phyloP scores from a whole-genome alignment of 1,139 yeast genomes.

The Lodderomyces orthopsilosis region DNA sequence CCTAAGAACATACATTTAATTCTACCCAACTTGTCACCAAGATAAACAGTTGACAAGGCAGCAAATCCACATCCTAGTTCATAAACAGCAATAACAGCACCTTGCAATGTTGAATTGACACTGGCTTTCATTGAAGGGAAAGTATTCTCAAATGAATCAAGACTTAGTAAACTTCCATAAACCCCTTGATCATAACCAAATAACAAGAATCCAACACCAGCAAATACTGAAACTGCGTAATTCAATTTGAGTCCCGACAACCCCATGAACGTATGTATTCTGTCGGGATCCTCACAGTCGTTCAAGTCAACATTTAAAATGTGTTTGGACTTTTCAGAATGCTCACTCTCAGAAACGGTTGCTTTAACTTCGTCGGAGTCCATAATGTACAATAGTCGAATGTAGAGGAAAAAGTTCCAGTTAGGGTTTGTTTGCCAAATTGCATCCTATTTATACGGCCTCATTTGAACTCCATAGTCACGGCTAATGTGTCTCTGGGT shows the following conservation, averaged over 20 bases:
- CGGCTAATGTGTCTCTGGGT: neutral
- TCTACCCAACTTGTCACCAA: slow-evolving; percentile 37
- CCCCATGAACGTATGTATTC: slow-evolving; percentile 22
- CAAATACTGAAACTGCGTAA: slow-evolving; percentile 25
- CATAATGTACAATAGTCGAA: neutral
- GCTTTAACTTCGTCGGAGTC: slow-evolving; percentile 4
- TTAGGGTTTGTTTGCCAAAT: neutral
- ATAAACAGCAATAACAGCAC: slow-evolving; percentile 33
- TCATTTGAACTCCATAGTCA: neutral
- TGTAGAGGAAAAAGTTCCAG: neutral
- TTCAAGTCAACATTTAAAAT: neutral
- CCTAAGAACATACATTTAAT: slow-evolving; percentile 31
- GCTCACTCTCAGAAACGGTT: neutral
- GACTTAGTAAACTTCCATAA: slow-evolving; percentile 44
- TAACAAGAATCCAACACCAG: slow-evolving; percentile 32
- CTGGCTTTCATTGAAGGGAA: slow-evolving; percentile 33
- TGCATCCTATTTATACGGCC: neutral
- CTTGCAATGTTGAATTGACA: slow-evolving; percentile 26
- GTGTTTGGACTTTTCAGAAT: neutral
- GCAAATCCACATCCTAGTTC: slow-evolving; percentile 38
- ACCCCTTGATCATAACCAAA: slow-evolving; percentile 54
- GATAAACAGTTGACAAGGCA: slow-evolving; percentile 33
- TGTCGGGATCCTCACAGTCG: slow-evolving; percentile 2
- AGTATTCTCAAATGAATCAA: slow-evolving; percentile 33
- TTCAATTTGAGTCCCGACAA: slow-evolving; percentile 26